Conservation (phyloP, 2,329 filamentous ascomycete genomes). For the Allantophomopsis cytisporea region DNA sequence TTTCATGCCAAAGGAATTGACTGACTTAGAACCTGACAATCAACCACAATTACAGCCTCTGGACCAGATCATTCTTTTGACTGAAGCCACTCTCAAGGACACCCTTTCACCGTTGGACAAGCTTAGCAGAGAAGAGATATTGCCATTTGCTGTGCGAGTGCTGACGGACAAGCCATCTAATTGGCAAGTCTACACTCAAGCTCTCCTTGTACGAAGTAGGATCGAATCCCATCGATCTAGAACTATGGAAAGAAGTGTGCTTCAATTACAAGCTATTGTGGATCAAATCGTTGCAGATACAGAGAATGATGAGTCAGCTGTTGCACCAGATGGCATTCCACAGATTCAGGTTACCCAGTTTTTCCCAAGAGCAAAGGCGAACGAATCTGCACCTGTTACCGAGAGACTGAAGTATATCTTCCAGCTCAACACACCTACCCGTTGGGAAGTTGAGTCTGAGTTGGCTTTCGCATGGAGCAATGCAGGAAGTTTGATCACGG, state of each 20-base stretch:
- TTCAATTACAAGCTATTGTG: conserved; percentile 89
- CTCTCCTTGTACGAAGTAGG: conserved; percentile 73
- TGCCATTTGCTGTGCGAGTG: conserved; percentile 82
- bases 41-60: conserved; percentile 74
- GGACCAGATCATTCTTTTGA: conserved; percentile 83
- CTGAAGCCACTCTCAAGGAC: conserved; percentile 79
- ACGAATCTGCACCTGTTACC: conserved; percentile 65
- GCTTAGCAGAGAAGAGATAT: conserved; percentile 82
- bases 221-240: conserved; percentile 81
- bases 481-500: conserved; percentile 76
- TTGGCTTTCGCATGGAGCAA: conserved; percentile 85
- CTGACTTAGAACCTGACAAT: conserved; percentile 55
- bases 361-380: conserved; percentile 59
- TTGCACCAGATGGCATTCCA: conserved; percentile 18
- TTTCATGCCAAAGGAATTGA: conserved; percentile 46
- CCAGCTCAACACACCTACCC: conserved; percentile 66
- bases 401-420: conserved; percentile 76
- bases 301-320: conserved; percentile 9
- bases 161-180: conserved; percentile 82
- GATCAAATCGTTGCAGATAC: conserved; percentile 93
- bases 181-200: conserved; percentile 97
- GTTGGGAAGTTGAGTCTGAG: conserved; percentile 92
- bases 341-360: conserved; percentile 56
- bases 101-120: conserved; percentile 72
- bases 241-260: conserved; percentile 76